Percentiles rank a stretch among this genome's conserved stretches.
These are phyloP conservation scores for Backusella psychrophila DNA, from an alignment of 192 early-diverging fungal genomes.

Conservation along the genomic window DNA sequence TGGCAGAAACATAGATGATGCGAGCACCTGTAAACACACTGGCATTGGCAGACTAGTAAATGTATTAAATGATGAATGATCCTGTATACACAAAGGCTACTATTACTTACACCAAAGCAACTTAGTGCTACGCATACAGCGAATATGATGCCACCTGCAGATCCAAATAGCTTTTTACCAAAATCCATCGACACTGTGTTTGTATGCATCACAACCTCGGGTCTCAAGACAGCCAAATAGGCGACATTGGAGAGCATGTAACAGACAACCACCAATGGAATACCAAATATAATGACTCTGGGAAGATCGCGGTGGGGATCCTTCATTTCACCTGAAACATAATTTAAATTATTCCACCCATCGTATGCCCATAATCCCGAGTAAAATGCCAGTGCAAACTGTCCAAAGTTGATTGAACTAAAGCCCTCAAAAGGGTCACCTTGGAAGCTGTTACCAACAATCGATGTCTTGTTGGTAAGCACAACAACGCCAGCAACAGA, in stretches of 20 bases:
- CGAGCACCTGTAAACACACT: constrained; percentile 73
- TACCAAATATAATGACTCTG: constrained; percentile 72
- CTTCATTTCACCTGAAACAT: constrained; percentile 83
- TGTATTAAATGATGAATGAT: neutral
- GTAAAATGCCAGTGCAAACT: constrained; percentile 75
- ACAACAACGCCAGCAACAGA: constrained; percentile 66
- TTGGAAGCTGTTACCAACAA: constrained; percentile 52
- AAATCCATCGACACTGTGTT: constrained; percentile 71
- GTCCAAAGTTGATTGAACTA: constrained; percentile 52
- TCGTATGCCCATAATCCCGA: constrained; percentile 63
- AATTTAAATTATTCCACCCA: constrained; percentile 77
- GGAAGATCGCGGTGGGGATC: constrained; percentile 77
- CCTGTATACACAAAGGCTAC: too few species aligned
- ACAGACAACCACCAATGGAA: constrained; percentile 66
- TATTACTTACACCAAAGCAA: constrained; percentile 57
- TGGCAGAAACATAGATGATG: constrained; percentile 64
- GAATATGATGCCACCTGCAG: constrained; percentile 64
- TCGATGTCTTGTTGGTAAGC: constrained; percentile 50
- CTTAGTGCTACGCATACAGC: constrained; percentile 68
- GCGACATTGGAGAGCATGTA: constrained; percentile 83
- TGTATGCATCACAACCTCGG: constrained; percentile 62
- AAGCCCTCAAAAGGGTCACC: constrained; percentile 58
- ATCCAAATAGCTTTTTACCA: constrained; percentile 69
- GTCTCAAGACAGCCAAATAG: constrained; percentile 76
- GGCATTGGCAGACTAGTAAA: constrained; percentile 66